A percentile compares a stretch with the other conserved stretches of the same genome.
phyloP scores from a whole-genome alignment of 2,329 filamentous ascomycete species.

The Colletotrichum sp. region DNA sequence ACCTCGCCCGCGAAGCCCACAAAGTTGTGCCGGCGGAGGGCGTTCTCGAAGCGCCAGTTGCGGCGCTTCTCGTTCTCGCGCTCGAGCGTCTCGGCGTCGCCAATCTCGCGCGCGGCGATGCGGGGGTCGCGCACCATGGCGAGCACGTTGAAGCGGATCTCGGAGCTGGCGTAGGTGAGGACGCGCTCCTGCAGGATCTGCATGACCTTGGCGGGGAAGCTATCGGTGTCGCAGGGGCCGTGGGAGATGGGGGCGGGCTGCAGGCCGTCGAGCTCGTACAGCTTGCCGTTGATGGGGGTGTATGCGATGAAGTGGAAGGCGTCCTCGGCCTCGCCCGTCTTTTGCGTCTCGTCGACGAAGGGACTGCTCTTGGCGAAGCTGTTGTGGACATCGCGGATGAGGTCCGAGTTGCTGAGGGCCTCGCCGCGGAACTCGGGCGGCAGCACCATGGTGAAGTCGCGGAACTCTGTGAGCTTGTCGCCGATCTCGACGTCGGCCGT shows the following conservation, averaged over 20 bases:
- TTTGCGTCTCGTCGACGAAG: constrained; percentile 89
- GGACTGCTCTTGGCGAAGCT: constrained; percentile 87
- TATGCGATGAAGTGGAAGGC: constrained; percentile 99
- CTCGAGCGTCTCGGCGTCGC: constrained; percentile 79
- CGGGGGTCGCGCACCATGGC: constrained; percentile 89
- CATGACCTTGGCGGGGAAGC: constrained; percentile 83
- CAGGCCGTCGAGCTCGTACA: constrained; percentile 95
- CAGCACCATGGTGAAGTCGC: constrained; percentile 85
- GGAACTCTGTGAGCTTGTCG: constrained; percentile 73
- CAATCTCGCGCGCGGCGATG: constrained; percentile 77
- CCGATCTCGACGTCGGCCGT: constrained; percentile 75
- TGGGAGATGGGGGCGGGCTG: constrained; percentile 93
- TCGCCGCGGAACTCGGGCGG: constrained; percentile 74
- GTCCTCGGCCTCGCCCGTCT: constrained; percentile 76
- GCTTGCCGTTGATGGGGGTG: constrained; percentile 75
- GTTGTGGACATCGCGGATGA: constrained; percentile 84
- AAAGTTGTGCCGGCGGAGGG: constrained; percentile 90
- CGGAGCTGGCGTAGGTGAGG: constrained; percentile 79
- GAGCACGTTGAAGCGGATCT: constrained; percentile 96
- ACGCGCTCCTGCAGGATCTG: constrained; percentile 86
- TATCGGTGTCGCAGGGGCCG: constrained; percentile 70
- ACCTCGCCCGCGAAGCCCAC: constrained; percentile 93
- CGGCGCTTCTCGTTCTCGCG: constrained; percentile 83
- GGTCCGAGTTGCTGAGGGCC: constrained; percentile 66
- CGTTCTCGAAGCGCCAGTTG: constrained; percentile 95